Evolutionary conservation across 805 yeast species (phyloP), one percentile per base, ranked within the genome.

Genomic region (Starmerella etchellsii): DNA sequence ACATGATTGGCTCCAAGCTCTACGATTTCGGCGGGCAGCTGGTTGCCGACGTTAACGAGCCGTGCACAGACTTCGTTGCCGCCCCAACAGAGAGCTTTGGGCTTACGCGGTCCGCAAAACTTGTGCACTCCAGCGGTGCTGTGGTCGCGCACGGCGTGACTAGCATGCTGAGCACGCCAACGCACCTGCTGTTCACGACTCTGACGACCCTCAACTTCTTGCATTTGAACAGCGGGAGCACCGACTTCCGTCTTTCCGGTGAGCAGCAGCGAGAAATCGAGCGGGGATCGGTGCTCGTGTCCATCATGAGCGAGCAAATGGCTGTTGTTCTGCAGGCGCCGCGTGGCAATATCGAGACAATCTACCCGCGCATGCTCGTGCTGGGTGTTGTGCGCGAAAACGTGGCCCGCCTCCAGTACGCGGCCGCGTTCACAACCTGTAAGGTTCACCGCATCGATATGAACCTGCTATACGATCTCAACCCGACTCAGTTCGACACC

Each of bases 261-360:
- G 98, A 88, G 63, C 74, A 96, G 61, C 70, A 79, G 14, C 74
- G 99, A 53, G 74, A 78, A 43, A 78, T 91, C 40, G 99, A 91
- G 61, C 70, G 95, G 49, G 97, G 98, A 1, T 84, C 96, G 0
- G 52, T 81, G n/a, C 61, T 91, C 36, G 83, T 88, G 0, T 67
- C 85, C 30, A 74, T 74, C 2, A 78, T 85, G 54, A 95, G 96
- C 1, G 74, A 88, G 0, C 79, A 74, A 41, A 76, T 85, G 42
- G 71, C 87, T 1, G 85, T 93, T 16, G 76, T 83, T 3, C 66
- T 91, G 39, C 95, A 91, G 59, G 95, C 95, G 4, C 94, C 94
- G 44, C 73, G 99, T 58, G 99, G 99, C 46, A 91, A 91, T 54
- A 64, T 91, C 50, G 99, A 91, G 60, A 85, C 97, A 0, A 81